Evolutionary conservation across 441 rosid genomes (phyloP), one percentile per base, ranked within the genome.

Genomic region (Populus hybrid): DNA sequence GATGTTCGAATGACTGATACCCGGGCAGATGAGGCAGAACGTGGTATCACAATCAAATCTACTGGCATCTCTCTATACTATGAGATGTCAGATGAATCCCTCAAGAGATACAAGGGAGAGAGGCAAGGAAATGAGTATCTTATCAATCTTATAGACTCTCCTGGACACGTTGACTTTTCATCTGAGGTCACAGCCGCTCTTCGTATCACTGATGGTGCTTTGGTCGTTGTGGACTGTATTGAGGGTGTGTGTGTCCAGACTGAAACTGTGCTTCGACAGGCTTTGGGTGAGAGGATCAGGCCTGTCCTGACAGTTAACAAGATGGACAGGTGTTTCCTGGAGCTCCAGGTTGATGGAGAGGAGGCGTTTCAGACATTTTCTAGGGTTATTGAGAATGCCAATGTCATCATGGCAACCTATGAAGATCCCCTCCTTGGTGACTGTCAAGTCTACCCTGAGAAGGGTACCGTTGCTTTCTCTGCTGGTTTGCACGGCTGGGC

Each of bases 111-210:
- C 88, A 84, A 73, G 72, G 95, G 93, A 34, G 86, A 85, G 72
- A 84, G 92, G 11, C 28, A 76, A 0, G 95, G 95, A 18, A 86
- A 88, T 71, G 96, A 93, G 81, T 93, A 93, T 75, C 88, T 93
- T 23, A 93, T 93, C 88, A 93, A 93, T 85, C 93, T 91, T 46
- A 93, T 93, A 24, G 96, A 93, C 73, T 93, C 96, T 0, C 97
- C 97, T 46, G 96, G 95, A 68, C 97, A 93, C 36, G 97, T 93
- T 76, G 97, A 93, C 83, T 93, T 93, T 70, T 91, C 96, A 1
- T 91, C 96, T 73, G 96, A 93, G 82, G 97, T 91, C 46, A 91
- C 96, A 67, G 97, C 97, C 80, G 97, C 97, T 10, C 93, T 91
- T 28, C 94, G 96, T 75, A 93, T 93, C 30, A 93, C 96, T 8